Evolutionary conservation across 2,329 filamentous ascomycete species (phyloP).

Genomic region (Samsoniella hepiali): DNA sequence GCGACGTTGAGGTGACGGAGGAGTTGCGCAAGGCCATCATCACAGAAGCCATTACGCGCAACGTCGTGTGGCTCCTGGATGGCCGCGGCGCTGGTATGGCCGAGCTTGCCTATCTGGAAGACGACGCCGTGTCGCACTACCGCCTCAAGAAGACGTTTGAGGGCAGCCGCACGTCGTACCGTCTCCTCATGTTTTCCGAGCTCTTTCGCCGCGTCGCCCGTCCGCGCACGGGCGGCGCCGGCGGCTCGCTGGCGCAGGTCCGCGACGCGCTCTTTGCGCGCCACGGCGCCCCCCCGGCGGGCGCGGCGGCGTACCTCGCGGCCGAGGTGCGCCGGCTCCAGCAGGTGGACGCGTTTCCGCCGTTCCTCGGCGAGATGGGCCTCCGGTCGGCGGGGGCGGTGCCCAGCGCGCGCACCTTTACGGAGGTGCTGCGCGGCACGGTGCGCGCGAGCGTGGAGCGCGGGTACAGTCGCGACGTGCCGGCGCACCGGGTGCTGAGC

Average conservation of each 20-base stretch:
- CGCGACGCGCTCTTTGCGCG: constrained; percentile 44
- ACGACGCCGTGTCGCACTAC: constrained; percentile 39
- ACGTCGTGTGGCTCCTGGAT: constrained; percentile 51
- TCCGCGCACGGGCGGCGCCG: neutral
- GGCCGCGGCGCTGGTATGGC: constrained; percentile 33
- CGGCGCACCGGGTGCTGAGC: neutral
- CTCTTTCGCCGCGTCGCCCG: constrained; percentile 39
- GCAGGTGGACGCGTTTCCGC: constrained; percentile 38
- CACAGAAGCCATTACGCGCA: constrained; percentile 47
- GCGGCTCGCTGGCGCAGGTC: constrained; percentile 33
- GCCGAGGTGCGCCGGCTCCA: constrained; percentile 43
- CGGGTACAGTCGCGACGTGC: constrained; percentile 29
- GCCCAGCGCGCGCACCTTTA: constrained; percentile 29
- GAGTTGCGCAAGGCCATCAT: constrained; percentile 41
- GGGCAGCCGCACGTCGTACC: constrained; percentile 45
- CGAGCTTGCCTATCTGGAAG: constrained; percentile 46
- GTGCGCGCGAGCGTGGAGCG: constrained; percentile 32
- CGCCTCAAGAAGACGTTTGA: constrained; percentile 46
- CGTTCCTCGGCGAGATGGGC: constrained; percentile 44
- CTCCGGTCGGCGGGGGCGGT: constrained; percentile 24
- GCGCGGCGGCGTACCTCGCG: constrained; percentile 38
- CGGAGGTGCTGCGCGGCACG: constrained; percentile 33
- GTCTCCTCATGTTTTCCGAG: constrained; percentile 51
- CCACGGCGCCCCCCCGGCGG: constrained; percentile 43
- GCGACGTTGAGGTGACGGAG: constrained; percentile 39